Base-by-base conservation (phyloP, 495 filamentous ascomycete species). In the Chaetomidium leptoderma region DNA sequence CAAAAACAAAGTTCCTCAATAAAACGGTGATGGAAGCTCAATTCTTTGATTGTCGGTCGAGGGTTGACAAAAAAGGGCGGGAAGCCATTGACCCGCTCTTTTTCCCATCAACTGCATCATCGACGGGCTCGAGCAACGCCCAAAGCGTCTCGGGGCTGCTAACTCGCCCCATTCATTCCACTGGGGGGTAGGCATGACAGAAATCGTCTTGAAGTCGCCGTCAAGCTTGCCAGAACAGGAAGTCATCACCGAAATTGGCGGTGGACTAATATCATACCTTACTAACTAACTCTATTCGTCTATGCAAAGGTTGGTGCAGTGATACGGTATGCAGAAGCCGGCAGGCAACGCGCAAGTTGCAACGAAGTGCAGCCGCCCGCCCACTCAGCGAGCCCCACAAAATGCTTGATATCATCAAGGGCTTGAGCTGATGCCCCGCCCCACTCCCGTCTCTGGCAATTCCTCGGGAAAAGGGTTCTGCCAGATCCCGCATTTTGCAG, bases 401-500 rank as follows among this genome's bases (percentile, higher is more conserved):
- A 45, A 23, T 21, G 51, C 4, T n/a, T 17, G 27, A 30, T 47
- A 47, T 33, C 39, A 36, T 21, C n/a, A n/a, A n/a, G 4, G 17
- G n/a, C 24, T 44, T 21, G 39, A 29, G 33, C 8, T 52, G 49
- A 27, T 51, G 61, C 53, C 39, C 60, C 44, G 55, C 45, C 55
- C 60, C 55, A 44, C 60, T 53, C n/a, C n/a, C n/a, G n/a, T 58
- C 48, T 36, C 23, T 19, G 53, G 32, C 30, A 51, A 42, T 55
- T 53, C 39, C 46, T 57, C 68, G 65, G 67, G 50, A 56, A 64
- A 70, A 66, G 58, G 48, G 63, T 68, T 70, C 56, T 40, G 56
- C 67, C 67, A 66, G 57, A 37, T 44, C 49, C 65, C 63, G 60
- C 39, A 48, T 23, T 57, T 46, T 58, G 52, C 63, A 58, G 42